phyloP scores from a whole-genome alignment of 148 eudicot species.

The Nepenthes gracilis region DNA sequence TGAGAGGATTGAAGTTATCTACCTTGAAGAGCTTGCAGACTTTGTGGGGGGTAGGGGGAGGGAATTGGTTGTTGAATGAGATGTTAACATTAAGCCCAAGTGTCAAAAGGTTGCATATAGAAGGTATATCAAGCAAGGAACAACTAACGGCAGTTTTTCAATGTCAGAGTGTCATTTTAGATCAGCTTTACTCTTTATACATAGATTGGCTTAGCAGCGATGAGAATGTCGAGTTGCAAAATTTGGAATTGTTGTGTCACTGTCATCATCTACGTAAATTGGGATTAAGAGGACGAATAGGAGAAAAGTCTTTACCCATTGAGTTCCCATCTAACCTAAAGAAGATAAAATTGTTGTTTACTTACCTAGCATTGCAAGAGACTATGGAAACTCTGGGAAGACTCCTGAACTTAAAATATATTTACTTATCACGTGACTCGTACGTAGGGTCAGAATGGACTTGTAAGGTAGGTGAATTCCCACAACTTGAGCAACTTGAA shows the following conservation, averaged over 20 bases:
- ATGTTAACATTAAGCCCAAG: slow-evolving; percentile 1
- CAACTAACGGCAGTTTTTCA: slow-evolving; percentile 12
- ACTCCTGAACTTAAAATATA: slow-evolving; percentile 4
- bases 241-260: background rate
- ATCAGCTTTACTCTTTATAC: slow-evolving; percentile 6
- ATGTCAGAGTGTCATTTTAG: slow-evolving; percentile 7
- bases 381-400: slow-evolving; percentile 10
- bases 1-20: slow-evolving; percentile 8
- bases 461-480: background rate
- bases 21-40: slow-evolving; percentile 8
- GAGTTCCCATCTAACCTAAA: slow-evolving; percentile 10
- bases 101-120: slow-evolving; percentile 11
- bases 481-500: background rate
- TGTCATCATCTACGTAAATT: slow-evolving; percentile 9
- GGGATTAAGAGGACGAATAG: slow-evolving; percentile 10
- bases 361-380: slow-evolving; percentile 2
- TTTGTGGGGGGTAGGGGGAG: slow-evolving; percentile 19
- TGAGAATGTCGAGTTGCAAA: background rate
- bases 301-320: slow-evolving; percentile 3
- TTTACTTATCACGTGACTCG: slow-evolving; percentile 11
- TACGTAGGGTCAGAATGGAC: slow-evolving; percentile 5
- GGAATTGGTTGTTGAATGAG: slow-evolving; percentile 19
- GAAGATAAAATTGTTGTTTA: slow-evolving; percentile 11
- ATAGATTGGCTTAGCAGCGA: slow-evolving; percentile 14
- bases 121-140: slow-evolving; percentile 12